Evolutionary conservation across 768 basidiomycete species (phyloP), one percentile per base, ranked within the genome.

Genomic region (Hygrophorus pudorinus): DNA sequence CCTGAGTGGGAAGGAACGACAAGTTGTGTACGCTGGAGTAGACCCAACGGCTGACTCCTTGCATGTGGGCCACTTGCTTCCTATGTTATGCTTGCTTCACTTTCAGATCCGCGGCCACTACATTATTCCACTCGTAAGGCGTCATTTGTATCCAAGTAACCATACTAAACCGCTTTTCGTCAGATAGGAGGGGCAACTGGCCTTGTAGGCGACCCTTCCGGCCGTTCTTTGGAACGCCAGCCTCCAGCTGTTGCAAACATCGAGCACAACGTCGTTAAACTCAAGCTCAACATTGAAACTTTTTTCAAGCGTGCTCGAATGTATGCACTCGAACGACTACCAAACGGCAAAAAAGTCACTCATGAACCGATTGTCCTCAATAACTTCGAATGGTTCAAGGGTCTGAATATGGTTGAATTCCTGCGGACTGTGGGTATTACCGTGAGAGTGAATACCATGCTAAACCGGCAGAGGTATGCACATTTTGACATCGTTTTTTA

Each of bases 181-280:
- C 56, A 98, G 94, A 85, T 97, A 59, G 94, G 96, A 27, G 92
- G 91, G 1, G 93, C 91, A 7, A 98, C 94, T 0, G 96, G 91
- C 7, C 79, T 85, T n/a, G 82, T 99, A 36, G 96, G 96, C 5
- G 96, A 99, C 58, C 96, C 96, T 6, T 94, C 93, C 3, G 94
- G 96, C 1, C 75, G 93, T 29, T 71, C 74, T 4, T 77, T 77
- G 0, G 94, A 96, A 62, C 79, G 96, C 16, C 74, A 79, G 43
- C 70, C 78, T 3, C 75, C 90, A 4, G 70, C 80, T 29, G 60
- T 63, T 10, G 61, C 72, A 8, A 70, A 76, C 41, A 75, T 92
- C 3, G 68, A 76, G 31, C 50, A 64, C 41, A 97, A 98, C 53
- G 79, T 84, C 34, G 45, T 54, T 10, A 66, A 68, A 13, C 76